These are phyloP conservation scores for Stagonosporopsis cucurbitacearum DNA, from an alignment of 2,329 filamentous ascomycete genomes.

Conservation along the genomic window DNA sequence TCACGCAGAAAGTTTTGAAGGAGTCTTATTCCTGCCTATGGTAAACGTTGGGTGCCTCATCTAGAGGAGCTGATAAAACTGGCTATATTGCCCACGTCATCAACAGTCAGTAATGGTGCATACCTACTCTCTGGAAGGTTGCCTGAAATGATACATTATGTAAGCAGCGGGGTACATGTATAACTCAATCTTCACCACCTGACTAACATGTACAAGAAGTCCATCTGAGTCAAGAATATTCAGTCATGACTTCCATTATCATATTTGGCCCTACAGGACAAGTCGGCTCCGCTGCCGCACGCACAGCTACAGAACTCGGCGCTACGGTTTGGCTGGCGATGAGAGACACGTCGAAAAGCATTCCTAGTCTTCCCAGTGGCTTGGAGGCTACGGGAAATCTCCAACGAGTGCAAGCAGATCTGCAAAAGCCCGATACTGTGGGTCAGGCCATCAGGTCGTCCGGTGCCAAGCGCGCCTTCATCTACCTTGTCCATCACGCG, in stretches of 20 bases:
- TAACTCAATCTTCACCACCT: too few relatives aligned
- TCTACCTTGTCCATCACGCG: slow-evolving; percentile 50
- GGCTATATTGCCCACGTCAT: too few relatives aligned
- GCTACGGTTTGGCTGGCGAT: slow-evolving; percentile 58
- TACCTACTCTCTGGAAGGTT: too few relatives aligned
- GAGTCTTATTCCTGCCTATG: too few relatives aligned
- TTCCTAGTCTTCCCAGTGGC: slow-evolving; percentile 43
- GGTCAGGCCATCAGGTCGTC: slow-evolving; percentile 50
- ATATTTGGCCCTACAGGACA: slow-evolving; percentile 60
- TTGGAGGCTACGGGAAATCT: slow-evolving; percentile 42
- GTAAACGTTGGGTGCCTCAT: too few relatives aligned
- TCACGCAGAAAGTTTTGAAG: too few relatives aligned
- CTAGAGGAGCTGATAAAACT: too few relatives aligned
- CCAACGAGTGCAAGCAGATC: slow-evolving; percentile 54
- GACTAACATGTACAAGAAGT: neutral
- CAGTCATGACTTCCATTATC: slow-evolving; percentile 41
- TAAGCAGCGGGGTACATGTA: neutral
- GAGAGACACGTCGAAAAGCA: slow-evolving; percentile 54
- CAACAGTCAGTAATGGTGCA: too few relatives aligned
- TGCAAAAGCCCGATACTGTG: slow-evolving; percentile 52
- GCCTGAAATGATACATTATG: neutral
- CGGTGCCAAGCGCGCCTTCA: slow-evolving; percentile 57
- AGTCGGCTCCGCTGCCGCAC: slow-evolving; percentile 53
- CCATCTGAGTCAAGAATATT: neutral
- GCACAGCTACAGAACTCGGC: slow-evolving; percentile 49